Conservation (phyloP, 495 filamentous ascomycete species). For the Bathelium albidoporum region DNA sequence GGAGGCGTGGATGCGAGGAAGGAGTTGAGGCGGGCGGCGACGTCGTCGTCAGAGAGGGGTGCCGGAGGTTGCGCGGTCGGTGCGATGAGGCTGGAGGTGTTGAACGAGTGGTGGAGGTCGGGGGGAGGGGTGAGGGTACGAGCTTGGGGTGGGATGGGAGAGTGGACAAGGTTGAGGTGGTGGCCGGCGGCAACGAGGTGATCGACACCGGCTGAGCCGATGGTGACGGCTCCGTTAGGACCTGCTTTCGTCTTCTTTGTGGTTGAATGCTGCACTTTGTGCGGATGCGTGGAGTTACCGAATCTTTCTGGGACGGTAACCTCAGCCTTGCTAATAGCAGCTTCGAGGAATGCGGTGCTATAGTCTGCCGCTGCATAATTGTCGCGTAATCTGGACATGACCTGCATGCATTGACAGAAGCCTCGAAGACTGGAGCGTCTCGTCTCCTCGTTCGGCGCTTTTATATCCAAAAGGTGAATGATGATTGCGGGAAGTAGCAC, state of each 20-base stretch:
- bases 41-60: slow-evolving; percentile 27
- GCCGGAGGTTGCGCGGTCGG: background rate
- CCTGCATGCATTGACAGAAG: slow-evolving; percentile 78
- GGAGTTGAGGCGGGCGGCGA: slow-evolving; percentile 27
- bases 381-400: slow-evolving; percentile 68
- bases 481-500: slow-evolving; percentile 84
- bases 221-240: slow-evolving; percentile 16
- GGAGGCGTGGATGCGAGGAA: slow-evolving; percentile 35
- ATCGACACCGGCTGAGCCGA: slow-evolving; percentile 24
- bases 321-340: slow-evolving; percentile 69
- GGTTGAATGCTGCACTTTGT: background rate
- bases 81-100: background rate
- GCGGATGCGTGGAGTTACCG: background rate
- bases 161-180: slow-evolving; percentile 18
- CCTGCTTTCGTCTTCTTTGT: background rate
- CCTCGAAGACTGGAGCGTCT: slow-evolving; percentile 59
- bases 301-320: slow-evolving; percentile 35
- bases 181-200: slow-evolving; percentile 31
- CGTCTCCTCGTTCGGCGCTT: slow-evolving; percentile 57
- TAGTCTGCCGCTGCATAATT: slow-evolving; percentile 84
- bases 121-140: slow-evolving; percentile 33
- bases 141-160: slow-evolving; percentile 8
- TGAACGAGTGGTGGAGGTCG: slow-evolving; percentile 16
- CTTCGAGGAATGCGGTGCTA: slow-evolving; percentile 73
- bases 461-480: slow-evolving; percentile 83